Conservation (phyloP, 495 filamentous ascomycete genomes). For the Penicillium pancosmium region DNA sequence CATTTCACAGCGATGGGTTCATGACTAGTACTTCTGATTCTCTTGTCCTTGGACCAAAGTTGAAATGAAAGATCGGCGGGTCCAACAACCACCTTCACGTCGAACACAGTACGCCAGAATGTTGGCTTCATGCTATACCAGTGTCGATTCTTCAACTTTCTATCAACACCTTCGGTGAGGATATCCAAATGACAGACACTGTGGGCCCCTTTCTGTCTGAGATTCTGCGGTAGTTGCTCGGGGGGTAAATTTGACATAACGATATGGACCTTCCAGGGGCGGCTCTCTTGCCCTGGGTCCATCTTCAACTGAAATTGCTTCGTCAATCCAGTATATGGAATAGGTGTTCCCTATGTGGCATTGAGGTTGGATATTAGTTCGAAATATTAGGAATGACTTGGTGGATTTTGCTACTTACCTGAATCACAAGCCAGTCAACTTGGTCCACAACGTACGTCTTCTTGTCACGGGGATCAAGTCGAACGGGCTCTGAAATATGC, state of each 20-base stretch:
- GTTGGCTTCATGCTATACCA: too few species aligned
- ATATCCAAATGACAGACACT: too few species aligned
- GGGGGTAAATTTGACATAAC: conserved; percentile 50
- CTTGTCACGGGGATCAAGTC: conserved; percentile 47
- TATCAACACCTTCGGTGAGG: too few species aligned
- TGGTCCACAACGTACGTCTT: conserved; percentile 51
- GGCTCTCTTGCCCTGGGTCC: conserved; percentile 36
- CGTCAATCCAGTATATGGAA: conserved; percentile 39
- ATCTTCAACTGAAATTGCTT: conserved; percentile 52
- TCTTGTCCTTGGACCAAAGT: too few species aligned
- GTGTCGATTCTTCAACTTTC: too few species aligned
- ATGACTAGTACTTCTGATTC: too few species aligned
- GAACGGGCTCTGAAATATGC: conserved; percentile 46
- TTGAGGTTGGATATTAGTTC: background rate
- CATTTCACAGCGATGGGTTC: too few species aligned
- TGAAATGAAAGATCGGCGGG: too few species aligned
- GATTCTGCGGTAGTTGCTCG: conserved; percentile 42
- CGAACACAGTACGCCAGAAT: too few species aligned
- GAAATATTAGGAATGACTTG: background rate
- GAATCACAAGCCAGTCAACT: conserved; percentile 59
- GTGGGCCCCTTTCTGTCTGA: conserved; percentile 15
- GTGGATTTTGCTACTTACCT: conserved; percentile 30
- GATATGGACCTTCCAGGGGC: conserved; percentile 49
- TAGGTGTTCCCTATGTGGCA: conserved; percentile 34
- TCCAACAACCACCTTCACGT: too few species aligned